phyloP scores from a whole-genome alignment of 225 moss, liverwort and hornwort species.

The Climacium dendroides region DNA sequence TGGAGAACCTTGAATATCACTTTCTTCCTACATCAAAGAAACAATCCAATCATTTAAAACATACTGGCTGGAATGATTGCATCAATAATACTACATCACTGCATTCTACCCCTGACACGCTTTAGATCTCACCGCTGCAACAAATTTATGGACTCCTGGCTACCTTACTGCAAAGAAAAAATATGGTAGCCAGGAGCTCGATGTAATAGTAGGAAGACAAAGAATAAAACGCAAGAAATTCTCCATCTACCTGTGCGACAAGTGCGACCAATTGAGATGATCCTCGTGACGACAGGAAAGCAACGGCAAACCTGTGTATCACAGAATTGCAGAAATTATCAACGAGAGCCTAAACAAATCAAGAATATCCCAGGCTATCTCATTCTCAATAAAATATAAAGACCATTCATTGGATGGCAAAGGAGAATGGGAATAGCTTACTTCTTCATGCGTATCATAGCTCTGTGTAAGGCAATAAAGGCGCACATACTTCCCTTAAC shows the following conservation, averaged over 20 bases:
- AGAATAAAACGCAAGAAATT: neutral
- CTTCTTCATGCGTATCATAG: slow-evolving; percentile 74
- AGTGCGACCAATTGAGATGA: slow-evolving; percentile 80
- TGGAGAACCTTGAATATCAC: slow-evolving; percentile 39
- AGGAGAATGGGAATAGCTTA: slow-evolving; percentile 2
- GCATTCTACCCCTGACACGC: neutral
- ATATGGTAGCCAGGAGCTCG: neutral
- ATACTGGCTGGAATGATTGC: neutral
- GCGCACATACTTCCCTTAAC: slow-evolving; percentile 82
- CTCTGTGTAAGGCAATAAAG: slow-evolving; percentile 77
- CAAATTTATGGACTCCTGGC: neutral
- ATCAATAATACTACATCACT: neutral
- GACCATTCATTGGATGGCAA: neutral
- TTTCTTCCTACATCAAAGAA: slow-evolving; percentile 52
- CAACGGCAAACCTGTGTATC: slow-evolving; percentile 63
- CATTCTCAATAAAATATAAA: neutral
- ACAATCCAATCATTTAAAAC: neutral
- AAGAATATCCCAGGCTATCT: neutral
- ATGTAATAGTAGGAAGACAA: neutral
- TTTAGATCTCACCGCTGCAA: neutral
- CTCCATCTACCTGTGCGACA: slow-evolving; percentile 64
- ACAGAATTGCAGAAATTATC: neutral
- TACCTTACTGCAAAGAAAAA: neutral
- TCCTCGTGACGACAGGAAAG: slow-evolving; percentile 64
- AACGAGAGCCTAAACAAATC: neutral